Conservation (phyloP, 768 basidiomycete species). For the Arthromyces matolae region DNA sequence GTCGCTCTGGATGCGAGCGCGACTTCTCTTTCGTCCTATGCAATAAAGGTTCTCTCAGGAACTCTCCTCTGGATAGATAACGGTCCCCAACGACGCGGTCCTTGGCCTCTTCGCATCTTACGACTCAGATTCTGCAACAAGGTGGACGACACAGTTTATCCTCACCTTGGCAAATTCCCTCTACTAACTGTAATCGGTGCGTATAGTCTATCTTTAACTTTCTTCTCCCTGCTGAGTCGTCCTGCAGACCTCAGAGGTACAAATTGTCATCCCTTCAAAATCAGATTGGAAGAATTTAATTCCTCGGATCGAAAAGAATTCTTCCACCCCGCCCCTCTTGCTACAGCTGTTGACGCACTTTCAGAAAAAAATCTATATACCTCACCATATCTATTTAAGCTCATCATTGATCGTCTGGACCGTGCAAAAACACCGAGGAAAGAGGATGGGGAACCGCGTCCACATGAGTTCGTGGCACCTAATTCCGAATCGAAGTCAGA, state of each 20-base stretch:
- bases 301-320: constrained; percentile 28
- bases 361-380: constrained; percentile 12
- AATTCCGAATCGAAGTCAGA: neutral
- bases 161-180: constrained; percentile 44
- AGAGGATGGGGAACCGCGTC: no score
- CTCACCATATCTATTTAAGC: constrained; percentile 18
- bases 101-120: constrained; percentile 59
- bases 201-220: no score
- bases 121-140: constrained; percentile 49
- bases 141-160: constrained; percentile 42
- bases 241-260: constrained; percentile 49
- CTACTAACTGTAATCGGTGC: constrained; percentile 62
- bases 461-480: neutral
- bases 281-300: constrained; percentile 15
- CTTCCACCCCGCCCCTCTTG: constrained; percentile 41
- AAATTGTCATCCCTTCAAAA: constrained; percentile 26
- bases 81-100: constrained; percentile 33
- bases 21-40: constrained; percentile 49
- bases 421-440: constrained; percentile 8
- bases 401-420: constrained; percentile 23
- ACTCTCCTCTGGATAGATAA: constrained; percentile 39
- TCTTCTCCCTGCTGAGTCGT: no score
- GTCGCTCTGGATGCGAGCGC: constrained; percentile 61
- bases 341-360: constrained; percentile 29
- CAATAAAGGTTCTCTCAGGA: constrained; percentile 48